A percentile compares a stretch with the other conserved stretches of the same genome.
Evolutionary conservation across 768 basidiomycete species (phyloP).

Genomic region (Naganishia vishniacii): DNA sequence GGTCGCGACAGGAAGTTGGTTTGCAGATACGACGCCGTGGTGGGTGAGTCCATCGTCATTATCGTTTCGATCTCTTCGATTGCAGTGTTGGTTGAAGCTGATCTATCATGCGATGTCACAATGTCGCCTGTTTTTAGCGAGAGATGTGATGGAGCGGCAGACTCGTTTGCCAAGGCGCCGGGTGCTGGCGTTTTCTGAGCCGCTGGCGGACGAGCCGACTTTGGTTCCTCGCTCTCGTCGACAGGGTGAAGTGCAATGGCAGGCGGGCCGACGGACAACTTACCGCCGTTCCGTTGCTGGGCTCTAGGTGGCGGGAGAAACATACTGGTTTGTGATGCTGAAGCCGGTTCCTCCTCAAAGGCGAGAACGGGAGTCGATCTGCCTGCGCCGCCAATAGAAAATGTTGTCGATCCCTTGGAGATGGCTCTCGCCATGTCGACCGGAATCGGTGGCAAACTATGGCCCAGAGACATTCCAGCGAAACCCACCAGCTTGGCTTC

Average conservation of each 20-base stretch:
- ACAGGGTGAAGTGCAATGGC: not conserved
- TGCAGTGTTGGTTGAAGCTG: constrained; percentile 10
- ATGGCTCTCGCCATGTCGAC: constrained; percentile 11
- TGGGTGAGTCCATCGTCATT: constrained; percentile 25
- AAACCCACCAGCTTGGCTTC: not conserved
- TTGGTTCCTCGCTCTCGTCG: not conserved
- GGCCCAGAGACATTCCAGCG: not conserved
- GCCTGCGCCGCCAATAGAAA: not conserved
- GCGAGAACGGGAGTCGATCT: constrained; percentile 1
- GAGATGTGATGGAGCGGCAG: not conserved
- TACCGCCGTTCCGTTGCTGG: not conserved
- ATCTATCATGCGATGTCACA: constrained; percentile 1
- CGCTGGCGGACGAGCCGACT: not conserved
- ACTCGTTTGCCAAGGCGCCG: not conserved
- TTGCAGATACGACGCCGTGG: constrained; percentile 13
- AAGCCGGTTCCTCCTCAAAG: not conserved
- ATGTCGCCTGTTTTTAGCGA: not conserved
- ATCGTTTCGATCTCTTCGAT: constrained; percentile 30
- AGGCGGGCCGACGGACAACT: not conserved
- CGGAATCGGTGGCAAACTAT: constrained; percentile 27
- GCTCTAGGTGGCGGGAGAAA: constrained; percentile 2
- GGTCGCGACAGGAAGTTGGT: constrained; percentile 9
- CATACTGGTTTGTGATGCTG: not conserved
- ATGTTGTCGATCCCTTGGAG: constrained; percentile 1
- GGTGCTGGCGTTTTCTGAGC: not conserved